A percentile compares a stretch with the other conserved stretches of the same genome.
Evolutionary conservation across 371 early-diverging fungal species (phyloP).

Genomic region (Circinella minor): DNA sequence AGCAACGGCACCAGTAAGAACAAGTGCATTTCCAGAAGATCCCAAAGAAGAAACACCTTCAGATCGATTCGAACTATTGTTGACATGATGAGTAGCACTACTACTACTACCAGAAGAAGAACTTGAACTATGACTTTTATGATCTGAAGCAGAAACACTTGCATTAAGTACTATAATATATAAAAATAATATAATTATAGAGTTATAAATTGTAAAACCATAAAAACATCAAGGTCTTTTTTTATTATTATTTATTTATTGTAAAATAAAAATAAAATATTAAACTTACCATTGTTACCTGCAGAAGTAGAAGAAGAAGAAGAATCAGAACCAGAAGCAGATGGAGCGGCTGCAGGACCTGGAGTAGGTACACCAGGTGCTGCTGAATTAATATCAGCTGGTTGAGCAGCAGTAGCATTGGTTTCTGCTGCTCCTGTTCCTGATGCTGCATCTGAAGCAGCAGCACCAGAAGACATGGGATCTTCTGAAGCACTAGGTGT

Average conservation of each 20-base stretch:
- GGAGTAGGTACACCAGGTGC: background rate
- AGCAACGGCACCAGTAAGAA: too few species aligned
- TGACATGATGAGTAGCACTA: background rate
- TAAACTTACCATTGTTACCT: conserved; percentile 6
- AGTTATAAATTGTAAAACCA: too few species aligned
- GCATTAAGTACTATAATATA: too few species aligned
- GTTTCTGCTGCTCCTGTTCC: background rate
- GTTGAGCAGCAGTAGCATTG: background rate
- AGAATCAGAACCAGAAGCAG: background rate
- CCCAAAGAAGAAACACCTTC: background rate
- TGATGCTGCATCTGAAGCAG: conserved; percentile 2
- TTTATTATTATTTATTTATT: too few species aligned
- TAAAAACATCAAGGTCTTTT: too few species aligned
- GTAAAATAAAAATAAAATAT: too few species aligned
- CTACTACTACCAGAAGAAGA: background rate
- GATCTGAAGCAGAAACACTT: background rate
- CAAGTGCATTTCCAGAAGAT: too few species aligned
- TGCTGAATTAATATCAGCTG: background rate
- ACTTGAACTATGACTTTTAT: background rate
- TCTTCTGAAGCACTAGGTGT: background rate
- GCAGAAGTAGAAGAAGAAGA: background rate
- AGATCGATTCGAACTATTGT: background rate
- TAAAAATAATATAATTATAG: too few species aligned
- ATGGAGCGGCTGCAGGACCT: background rate
- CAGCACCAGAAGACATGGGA: background rate